These are phyloP conservation scores for Karstenula rhodostoma DNA, from an alignment of 2,329 filamentous ascomycete genomes.

Conservation along the genomic window DNA sequence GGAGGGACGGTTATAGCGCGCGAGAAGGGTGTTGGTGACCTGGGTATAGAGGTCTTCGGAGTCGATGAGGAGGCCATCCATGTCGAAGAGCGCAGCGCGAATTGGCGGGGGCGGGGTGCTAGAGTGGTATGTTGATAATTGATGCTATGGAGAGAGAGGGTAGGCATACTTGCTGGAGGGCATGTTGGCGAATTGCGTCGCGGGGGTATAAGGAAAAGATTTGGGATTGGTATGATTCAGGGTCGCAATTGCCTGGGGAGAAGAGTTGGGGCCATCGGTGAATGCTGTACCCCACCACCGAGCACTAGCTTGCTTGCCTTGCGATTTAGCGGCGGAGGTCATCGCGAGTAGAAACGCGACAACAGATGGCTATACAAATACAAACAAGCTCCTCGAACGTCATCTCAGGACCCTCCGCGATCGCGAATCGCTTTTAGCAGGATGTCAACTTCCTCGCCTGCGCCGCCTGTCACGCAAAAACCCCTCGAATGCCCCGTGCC, in stretches of 20 bases:
- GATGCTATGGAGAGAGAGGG: not conserved
- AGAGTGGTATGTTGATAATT: slow-evolving; percentile 13
- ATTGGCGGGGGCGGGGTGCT: slow-evolving; percentile 68
- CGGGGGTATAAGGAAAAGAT: not conserved
- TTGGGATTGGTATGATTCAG: slow-evolving; percentile 3
- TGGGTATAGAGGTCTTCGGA: slow-evolving; percentile 89
- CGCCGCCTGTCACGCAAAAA: slow-evolving; percentile 9
- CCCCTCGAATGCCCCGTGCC: slow-evolving; percentile 21
- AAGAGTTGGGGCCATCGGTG: slow-evolving; percentile 19
- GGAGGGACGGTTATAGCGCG: slow-evolving; percentile 72
- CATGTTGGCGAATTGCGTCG: slow-evolving; percentile 17
- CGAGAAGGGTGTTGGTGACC: slow-evolving; percentile 82
- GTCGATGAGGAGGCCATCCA: slow-evolving; percentile 96
- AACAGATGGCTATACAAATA: slow-evolving; percentile 25
- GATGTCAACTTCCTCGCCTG: slow-evolving; percentile 21
- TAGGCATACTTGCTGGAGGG: slow-evolving; percentile 16
- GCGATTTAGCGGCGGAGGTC: slow-evolving; percentile 17
- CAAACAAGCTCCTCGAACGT: not conserved
- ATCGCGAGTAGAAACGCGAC: slow-evolving; percentile 10
- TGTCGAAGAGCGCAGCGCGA: slow-evolving; percentile 95
- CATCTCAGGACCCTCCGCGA: not conserved
- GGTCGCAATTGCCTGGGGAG: slow-evolving; percentile 10
- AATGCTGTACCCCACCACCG: slow-evolving; percentile 16
- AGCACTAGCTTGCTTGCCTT: not conserved
- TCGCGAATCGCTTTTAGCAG: not conserved